Base-by-base conservation (phyloP, 2,329 filamentous ascomycete genomes). In the Harringtonia aguacate region DNA sequence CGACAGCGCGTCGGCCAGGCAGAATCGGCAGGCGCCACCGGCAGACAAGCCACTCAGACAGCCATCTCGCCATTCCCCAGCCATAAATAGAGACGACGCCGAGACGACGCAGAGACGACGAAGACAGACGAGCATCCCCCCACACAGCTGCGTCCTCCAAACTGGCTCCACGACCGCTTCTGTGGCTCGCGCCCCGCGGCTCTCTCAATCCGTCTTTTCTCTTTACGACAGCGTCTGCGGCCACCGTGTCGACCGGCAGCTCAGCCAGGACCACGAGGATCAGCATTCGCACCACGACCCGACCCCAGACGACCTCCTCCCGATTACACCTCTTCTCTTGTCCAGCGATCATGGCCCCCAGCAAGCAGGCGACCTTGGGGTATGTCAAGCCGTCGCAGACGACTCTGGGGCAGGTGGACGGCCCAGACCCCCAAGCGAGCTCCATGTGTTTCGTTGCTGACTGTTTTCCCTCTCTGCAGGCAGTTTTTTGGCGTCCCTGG, bases 361-460 rank as follows among this genome's bases (percentile, higher is more conserved):
- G 67, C 36, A 88, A 86, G 61, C 87, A 94, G 67, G 79, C 84
- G 56, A 94, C 85, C 48, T 67, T 94, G 62, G 86, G 86, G 88
- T 94, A 92, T 67, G 87, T 90, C 50, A 81, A 77, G 64, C 67
- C 79, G 56, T 72, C 73, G 51, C 85, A 90, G 69, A 77, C 73
- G 58, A 86, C 81, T 54, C 67, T 90, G 62, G 76, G 81, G 84
- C 88, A 77, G 64, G 67, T 65, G 43, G 17, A 17, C 27, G 17
- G 17, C 12, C 3, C 2, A 6, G 5, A 28, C 22, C 21, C 15
- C 13, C 7, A n/a, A 17, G 9, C 18, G 18, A 10, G 18, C 2
- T 20, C 30, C 15, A 12, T 36, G 9, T 21, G 8, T 13, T 4
- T 18, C 2, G 20, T 10, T 37, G 39, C 49, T 54, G 46, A 56